phyloP scores from a whole-genome alignment of 306 rosid species.

The Malus sieversii region DNA sequence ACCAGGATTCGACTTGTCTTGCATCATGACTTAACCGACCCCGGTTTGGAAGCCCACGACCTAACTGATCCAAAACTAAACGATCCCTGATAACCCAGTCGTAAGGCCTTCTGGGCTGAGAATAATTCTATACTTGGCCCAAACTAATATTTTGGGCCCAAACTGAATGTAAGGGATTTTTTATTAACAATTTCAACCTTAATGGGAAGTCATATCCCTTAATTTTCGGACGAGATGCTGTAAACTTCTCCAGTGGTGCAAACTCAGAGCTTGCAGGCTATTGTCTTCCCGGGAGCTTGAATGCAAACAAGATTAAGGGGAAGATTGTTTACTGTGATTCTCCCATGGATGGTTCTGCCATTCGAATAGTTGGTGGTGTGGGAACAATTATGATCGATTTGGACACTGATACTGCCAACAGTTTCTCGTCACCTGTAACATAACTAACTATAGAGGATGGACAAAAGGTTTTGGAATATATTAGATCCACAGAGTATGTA shows the following conservation, averaged over 20 bases:
- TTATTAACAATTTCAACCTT: neutral
- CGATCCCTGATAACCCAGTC: too few relatives aligned
- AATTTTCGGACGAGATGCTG: neutral
- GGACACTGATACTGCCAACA: neutral
- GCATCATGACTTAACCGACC: too few relatives aligned
- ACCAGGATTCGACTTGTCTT: too few relatives aligned
- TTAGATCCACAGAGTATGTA: constrained; percentile 14
- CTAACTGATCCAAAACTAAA: too few relatives aligned
- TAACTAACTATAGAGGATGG: constrained; percentile 5
- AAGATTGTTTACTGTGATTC: constrained; percentile 17
- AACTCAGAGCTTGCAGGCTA: neutral
- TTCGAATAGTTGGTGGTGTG: neutral
- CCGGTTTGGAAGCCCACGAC: too few relatives aligned
- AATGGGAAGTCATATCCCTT: neutral
- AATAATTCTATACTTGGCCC: too few relatives aligned
- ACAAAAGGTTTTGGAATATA: constrained; percentile 8
- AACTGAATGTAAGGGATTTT: neutral
- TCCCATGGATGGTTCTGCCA: neutral
- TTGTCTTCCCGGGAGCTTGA: neutral
- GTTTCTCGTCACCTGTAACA: constrained; percentile 1
- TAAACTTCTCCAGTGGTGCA: neutral
- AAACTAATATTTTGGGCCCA: too few relatives aligned
- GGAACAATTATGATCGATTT: constrained; percentile 6
- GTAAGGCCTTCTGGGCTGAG: too few relatives aligned
- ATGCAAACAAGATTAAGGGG: constrained; percentile 5